Evolutionary conservation across 495 filamentous ascomycete species (phyloP), one percentile per base, ranked within the genome.

Genomic region (Aspergillus kassunensis): DNA sequence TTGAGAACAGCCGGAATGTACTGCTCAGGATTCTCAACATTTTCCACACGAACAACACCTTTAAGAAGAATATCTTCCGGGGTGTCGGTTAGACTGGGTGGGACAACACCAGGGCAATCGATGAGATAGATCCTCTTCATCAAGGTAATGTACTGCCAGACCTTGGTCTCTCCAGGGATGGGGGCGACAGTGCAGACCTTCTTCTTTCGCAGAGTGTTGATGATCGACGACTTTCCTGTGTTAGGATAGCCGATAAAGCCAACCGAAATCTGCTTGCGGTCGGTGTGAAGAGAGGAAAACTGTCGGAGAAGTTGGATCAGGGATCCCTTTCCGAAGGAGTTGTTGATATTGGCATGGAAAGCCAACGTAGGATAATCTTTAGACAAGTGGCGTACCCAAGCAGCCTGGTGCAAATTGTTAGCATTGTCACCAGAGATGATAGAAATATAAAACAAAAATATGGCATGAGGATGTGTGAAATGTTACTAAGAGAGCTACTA

Each of bases 121-220:
- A 97, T 97, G 46, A 98, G 77, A 65, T 96, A 97, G 36, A 98
- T 97, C 44, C 95, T 78, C 67, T 90, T 91, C 91, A 96, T 97
- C 46, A 98, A 68, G 1, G 92, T 97, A 51, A 98, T 87, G 57
- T 96, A 97, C 67, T 98, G 91, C 91, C 91, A 97, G 11, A 97
- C 86, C 72, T 96, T 98, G 51, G 91, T 97, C 55, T 80, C 75
- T 9, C 92, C 92, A 7, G 93, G 92, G 53, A 97, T 92, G 13
- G 93, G 93, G n/a, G 93, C 93, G 5, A 96, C 90, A 3, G 80
- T 93, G 68, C 90, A 88, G 29, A 96, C 91, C 55, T 91, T 89
- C 76, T 97, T 97, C 63, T 86, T 88, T 16, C 89, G 83, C 24
- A 96, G 76, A 10, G 90, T 90, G 68, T 96, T 96, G 73, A 96